Conservation (phyloP, 306 rosid species). For the Trichosanthes cucumerina region DNA sequence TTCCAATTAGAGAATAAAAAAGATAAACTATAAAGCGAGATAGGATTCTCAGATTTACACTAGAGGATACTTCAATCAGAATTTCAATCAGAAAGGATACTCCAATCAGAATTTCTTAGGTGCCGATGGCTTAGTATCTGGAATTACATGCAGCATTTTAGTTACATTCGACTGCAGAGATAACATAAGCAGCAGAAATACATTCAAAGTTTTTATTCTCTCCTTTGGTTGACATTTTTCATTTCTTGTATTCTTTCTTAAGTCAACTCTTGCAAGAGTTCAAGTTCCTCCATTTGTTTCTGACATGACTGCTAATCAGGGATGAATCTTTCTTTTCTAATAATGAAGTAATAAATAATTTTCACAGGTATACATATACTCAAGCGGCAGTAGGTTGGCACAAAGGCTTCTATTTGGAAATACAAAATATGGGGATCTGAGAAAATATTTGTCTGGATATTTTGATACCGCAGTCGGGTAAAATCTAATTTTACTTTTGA, state of each 20-base stretch:
- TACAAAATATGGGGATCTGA: slow-evolving; percentile 74
- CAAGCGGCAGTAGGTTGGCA: slow-evolving; percentile 95
- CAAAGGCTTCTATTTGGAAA: slow-evolving; percentile 87
- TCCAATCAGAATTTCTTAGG: neutral
- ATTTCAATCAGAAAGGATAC: no score
- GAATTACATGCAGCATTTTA: neutral
- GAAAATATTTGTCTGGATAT: slow-evolving; percentile 76
- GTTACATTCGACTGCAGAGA: neutral
- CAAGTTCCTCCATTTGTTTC: neutral
- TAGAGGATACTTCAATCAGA: no score
- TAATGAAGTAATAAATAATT: neutral
- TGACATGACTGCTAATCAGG: neutral
- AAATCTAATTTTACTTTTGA: neutral
- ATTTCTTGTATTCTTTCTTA: neutral
- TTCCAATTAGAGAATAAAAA: no score
- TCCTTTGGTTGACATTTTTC: neutral
- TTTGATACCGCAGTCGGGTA: slow-evolving; percentile 95
- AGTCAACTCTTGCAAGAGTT: neutral
- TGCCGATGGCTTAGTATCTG: neutral
- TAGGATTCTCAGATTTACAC: no score
- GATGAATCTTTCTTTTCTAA: neutral
- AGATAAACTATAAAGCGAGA: no score
- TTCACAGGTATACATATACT: slow-evolving; percentile 80
- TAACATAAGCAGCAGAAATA: neutral
- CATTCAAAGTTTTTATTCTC: neutral